phyloP scores from a whole-genome alignment of 768 basidiomycete species.

The Tubosaeta sp. region DNA sequence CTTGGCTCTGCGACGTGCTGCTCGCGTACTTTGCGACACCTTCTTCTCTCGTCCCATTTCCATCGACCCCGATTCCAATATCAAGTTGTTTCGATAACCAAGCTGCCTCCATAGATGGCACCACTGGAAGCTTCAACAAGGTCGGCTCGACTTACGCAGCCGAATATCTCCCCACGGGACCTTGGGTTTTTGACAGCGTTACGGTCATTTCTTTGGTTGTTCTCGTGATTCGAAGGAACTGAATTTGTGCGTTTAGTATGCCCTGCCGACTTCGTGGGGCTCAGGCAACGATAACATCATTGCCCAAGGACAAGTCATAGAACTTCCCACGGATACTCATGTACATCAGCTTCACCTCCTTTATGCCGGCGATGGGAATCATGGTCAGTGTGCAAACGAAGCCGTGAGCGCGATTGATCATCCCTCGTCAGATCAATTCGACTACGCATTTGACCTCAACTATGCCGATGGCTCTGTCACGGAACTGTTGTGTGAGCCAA shows the following conservation, averaged over 20 bases:
- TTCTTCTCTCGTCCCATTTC: slow-evolving; percentile 24
- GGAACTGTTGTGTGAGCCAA: slow-evolving; percentile 31
- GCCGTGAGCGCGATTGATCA: not conserved
- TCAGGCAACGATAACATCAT: slow-evolving; percentile 41
- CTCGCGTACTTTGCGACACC: slow-evolving; percentile 15
- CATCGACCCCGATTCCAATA: slow-evolving; percentile 31
- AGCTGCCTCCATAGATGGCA: slow-evolving; percentile 38
- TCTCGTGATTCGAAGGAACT: not conserved
- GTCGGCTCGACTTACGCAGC: slow-evolving; percentile 38
- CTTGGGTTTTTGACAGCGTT: slow-evolving; percentile 38
- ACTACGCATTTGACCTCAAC: slow-evolving; percentile 34
- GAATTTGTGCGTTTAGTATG: slow-evolving; percentile 31
- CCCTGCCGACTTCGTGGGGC: slow-evolving; percentile 42
- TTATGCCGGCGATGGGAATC: slow-evolving; percentile 40
- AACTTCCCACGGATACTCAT: slow-evolving; percentile 29
- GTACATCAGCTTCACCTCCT: slow-evolving; percentile 47
- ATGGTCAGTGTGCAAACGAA: slow-evolving; percentile 23
- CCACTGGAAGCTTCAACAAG: slow-evolving; percentile 38
- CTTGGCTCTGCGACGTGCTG: slow-evolving; percentile 19
- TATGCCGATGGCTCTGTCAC: slow-evolving; percentile 36
- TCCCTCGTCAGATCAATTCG: slow-evolving; percentile 25
- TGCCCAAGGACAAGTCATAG: slow-evolving; percentile 38
- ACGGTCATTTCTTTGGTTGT: slow-evolving; percentile 24
- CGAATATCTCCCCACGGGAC: slow-evolving; percentile 37
- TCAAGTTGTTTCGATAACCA: slow-evolving; percentile 37